Conservation (phyloP, 139 green algal genomes). For the Raphidocelis subcapitata region DNA sequence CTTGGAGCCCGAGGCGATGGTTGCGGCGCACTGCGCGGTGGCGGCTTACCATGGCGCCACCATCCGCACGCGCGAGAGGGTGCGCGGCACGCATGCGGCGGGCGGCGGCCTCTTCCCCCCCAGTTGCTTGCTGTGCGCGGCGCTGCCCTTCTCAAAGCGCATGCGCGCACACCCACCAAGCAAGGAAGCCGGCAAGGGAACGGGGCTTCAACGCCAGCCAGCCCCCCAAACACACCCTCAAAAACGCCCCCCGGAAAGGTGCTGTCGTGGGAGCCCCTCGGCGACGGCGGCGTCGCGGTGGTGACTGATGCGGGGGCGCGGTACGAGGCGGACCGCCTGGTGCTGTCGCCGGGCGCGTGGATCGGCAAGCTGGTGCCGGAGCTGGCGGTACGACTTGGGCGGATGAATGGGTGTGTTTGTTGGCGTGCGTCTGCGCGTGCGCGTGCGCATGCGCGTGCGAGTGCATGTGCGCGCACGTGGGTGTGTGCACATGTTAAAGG, state of each 20-base stretch:
- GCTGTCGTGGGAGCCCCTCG: constrained; percentile 24
- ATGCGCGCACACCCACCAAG: too few species aligned
- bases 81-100: background rate
- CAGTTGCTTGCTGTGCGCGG: too few species aligned
- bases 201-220: background rate
- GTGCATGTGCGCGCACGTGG: background rate
- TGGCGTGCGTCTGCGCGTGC: too few species aligned
- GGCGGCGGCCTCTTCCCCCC: too few species aligned
- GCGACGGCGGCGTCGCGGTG: constrained; percentile 29
- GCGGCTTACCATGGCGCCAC: constrained; percentile 17
- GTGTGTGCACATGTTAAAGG: too few species aligned
- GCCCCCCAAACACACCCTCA: too few species aligned
- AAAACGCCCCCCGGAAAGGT: too few species aligned
- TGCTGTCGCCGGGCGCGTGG: constrained; percentile 69
- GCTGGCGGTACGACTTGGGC: too few species aligned
- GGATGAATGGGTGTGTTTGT: background rate
- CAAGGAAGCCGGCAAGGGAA: too few species aligned
- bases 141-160: too few species aligned
- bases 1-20: constrained; percentile 61
- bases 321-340: constrained; percentile 37
- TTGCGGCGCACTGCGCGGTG: constrained; percentile 41
- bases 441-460: background rate
- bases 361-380: constrained; percentile 66
- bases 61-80: constrained; percentile 12
- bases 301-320: constrained; percentile 23